phyloP scores from a whole-genome alignment of 768 basidiomycete genomes.

The Rhizopogon vesiculosus region DNA sequence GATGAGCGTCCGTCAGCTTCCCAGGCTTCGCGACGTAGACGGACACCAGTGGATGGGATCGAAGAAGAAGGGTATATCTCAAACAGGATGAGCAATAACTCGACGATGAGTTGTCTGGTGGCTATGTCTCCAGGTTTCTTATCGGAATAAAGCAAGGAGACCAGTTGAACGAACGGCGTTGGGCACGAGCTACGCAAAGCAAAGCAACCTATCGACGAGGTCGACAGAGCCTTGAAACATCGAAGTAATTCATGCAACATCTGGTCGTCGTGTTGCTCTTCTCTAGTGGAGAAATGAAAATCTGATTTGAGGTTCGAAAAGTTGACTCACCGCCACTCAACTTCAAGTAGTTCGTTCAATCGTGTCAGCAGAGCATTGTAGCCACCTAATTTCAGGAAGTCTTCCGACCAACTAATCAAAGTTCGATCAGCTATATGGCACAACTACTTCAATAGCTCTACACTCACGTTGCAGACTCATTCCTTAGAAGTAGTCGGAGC shows the following conservation, averaged over 20 bases:
- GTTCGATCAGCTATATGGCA: constrained; percentile 3
- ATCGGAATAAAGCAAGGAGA: constrained; percentile 88
- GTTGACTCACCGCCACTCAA: constrained; percentile 91
- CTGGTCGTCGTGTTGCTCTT: constrained; percentile 98
- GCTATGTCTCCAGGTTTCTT: constrained; percentile 96
- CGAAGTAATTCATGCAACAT: constrained; percentile 87
- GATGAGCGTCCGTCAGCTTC: constrained; percentile 41
- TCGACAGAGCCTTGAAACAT: constrained; percentile 91
- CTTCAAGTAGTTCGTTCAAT: constrained; percentile 86
- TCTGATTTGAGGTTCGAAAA: neutral
- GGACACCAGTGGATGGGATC: constrained; percentile 47
- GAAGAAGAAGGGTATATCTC: constrained; percentile 79
- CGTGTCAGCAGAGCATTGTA: constrained; percentile 81
- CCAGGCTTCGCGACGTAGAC: constrained; percentile 49
- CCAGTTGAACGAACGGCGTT: constrained; percentile 80
- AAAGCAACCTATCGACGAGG: constrained; percentile 83
- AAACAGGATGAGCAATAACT: constrained; percentile 81
- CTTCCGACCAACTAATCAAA: constrained; percentile 75
- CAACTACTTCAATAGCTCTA: neutral
- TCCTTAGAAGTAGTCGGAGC: constrained; percentile 78
- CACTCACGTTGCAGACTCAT: constrained; percentile 81
- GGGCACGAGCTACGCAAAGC: constrained; percentile 89
- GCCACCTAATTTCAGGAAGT: constrained; percentile 79
- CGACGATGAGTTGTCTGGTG: constrained; percentile 86
- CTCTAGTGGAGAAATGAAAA: constrained; percentile 43